These are phyloP conservation scores for Spiraea crenata DNA, from an alignment of 331 rosid species.

Conservation along the genomic window DNA sequence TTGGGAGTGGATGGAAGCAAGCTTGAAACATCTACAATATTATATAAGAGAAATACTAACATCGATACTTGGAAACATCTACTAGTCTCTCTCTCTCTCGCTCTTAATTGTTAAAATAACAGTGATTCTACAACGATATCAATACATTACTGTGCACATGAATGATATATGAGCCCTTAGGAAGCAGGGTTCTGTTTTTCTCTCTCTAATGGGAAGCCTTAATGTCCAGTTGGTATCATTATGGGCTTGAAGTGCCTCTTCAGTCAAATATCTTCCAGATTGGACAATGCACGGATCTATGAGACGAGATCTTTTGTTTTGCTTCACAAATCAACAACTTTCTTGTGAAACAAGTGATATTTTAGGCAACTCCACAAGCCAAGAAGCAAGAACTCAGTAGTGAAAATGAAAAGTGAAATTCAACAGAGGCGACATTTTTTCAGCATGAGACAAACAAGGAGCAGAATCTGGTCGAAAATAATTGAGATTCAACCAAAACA, in stretches of 20 bases:
- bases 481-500: constrained; percentile 8
- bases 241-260: background rate
- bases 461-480: constrained; percentile 13
- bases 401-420: background rate
- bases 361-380: background rate
- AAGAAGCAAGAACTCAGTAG: background rate
- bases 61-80: no score
- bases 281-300: background rate
- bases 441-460: background rate
- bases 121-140: no score
- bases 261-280: background rate
- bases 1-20: background rate
- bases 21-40: background rate
- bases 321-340: background rate
- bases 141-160: no score
- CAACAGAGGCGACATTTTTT: background rate
- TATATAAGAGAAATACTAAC: no score
- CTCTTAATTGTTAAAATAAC: no score
- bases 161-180: background rate
- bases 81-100: no score
- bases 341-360: background rate
- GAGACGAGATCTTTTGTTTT: background rate
- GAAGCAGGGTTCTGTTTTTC: background rate
- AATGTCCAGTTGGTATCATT: background rate
- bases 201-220: background rate